These are phyloP conservation scores for Sindora glabra DNA, from an alignment of 306 rosid genomes.

Conservation along the genomic window DNA sequence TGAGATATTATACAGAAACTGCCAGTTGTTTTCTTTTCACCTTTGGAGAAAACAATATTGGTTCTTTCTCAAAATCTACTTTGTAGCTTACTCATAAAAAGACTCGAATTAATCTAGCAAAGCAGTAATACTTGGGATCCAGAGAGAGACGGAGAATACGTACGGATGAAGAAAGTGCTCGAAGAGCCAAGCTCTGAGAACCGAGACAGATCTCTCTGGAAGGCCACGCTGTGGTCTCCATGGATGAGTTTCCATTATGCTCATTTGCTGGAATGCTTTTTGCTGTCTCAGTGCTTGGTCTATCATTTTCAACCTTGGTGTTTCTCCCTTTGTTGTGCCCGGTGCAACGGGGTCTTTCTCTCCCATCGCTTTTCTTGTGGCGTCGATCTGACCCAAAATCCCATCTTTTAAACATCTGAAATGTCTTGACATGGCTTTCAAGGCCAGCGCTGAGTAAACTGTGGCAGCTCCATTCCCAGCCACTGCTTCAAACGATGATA, in stretches of 20 bases:
- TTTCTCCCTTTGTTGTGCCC: constrained; percentile 73
- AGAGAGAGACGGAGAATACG: not conserved
- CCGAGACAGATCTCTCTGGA: constrained; percentile 81
- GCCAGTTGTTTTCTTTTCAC: constrained; percentile 4
- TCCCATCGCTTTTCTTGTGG: constrained; percentile 63
- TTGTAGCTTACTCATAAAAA: constrained; percentile 25
- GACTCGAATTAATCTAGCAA: not conserved
- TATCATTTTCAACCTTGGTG: constrained; percentile 67
- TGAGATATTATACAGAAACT: constrained; percentile 20
- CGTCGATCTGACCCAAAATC: constrained; percentile 51
- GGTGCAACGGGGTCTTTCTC: constrained; percentile 75
- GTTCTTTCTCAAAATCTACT: constrained; percentile 35
- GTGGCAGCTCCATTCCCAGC: constrained; percentile 71
- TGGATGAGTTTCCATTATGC: constrained; percentile 87
- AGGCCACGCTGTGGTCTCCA: constrained; percentile 99
- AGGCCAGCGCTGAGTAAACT: constrained; percentile 80
- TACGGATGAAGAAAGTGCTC: constrained; percentile 99
- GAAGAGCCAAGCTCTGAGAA: constrained; percentile 95
- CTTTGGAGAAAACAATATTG: constrained; percentile 25
- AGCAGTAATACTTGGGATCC: no score
- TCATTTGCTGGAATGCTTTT: constrained; percentile 82
- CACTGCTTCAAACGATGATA: constrained; percentile 64
- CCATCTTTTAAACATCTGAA: constrained; percentile 78
- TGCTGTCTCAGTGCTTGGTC: constrained; percentile 79
- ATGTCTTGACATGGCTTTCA: constrained; percentile 90